Base-by-base conservation (phyloP, 2,329 filamentous ascomycete species). In the Ascochyta koolunga region DNA sequence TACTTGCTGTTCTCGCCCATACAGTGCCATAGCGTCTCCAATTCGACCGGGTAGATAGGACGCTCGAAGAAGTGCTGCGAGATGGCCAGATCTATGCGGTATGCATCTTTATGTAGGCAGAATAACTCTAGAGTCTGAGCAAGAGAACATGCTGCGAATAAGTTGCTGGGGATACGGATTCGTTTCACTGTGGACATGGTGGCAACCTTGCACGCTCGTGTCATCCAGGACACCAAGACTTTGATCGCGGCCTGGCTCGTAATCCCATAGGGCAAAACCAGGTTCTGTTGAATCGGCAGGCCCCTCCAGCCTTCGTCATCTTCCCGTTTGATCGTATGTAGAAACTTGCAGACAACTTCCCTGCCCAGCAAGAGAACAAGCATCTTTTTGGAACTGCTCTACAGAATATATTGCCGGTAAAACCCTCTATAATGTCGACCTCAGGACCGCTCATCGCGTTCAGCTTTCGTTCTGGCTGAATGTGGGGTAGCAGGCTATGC, bases 151-250 rank as follows among this genome's bases (percentile, higher is more conserved):
- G 67, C 62, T 4, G 58, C 61, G 27, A 67, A 66, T 1, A 54
- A 44, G 10, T 64, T 62, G 1, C 40, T 41, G 0, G 66, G 67
- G 5, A 64, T 40, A 6, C 31, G 44, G 4, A 70, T 54, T 18
- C 51, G 58, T 19, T 54, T 33, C 54, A 64, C 64, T 6, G 18
- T 31, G 3, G 22, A 22, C 56, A 58, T 56, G 9, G 41, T 62
- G 10, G 42, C 24, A 1, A 18, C 25, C 2, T 45, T 44, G 38
- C 66, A 69, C 2, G 66, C 67, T 5, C 61, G 58, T 1, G 31
- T 37, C 66, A 70, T 68, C 66, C 67, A 70, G 2, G 60, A 35
- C 5, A 67, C 16, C 6, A 70, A 24, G 7, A 62, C 55, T 5
- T 40, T 61, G 9, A 66, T 16, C 1, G 62, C 58, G 2, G 56